A percentile compares a stretch with the other conserved stretches of the same genome.
phyloP scores from a whole-genome alignment of 1,139 yeast species.

The Nakaseomyces glabratus region DNA sequence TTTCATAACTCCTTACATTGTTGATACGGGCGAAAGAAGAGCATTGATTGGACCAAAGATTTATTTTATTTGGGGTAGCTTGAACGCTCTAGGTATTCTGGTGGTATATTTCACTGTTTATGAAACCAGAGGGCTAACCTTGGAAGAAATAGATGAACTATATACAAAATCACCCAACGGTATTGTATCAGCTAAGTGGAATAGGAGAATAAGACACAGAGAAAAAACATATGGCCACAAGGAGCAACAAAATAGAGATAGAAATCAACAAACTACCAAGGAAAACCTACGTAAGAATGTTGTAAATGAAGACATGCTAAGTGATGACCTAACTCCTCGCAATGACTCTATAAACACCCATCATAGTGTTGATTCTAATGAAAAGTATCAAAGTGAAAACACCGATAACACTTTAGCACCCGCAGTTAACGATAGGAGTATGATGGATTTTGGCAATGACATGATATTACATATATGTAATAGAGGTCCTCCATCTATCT shows the following conservation, averaged over 20 bases:
- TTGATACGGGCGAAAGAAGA: constrained; percentile 54
- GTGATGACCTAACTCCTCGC: constrained; percentile 6
- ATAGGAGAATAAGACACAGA: constrained; percentile 18
- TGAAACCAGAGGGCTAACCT: constrained; percentile 66
- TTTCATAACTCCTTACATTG: constrained; percentile 62
- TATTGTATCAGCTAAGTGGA: constrained; percentile 30
- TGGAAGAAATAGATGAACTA: constrained; percentile 69
- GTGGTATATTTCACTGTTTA: constrained; percentile 55
- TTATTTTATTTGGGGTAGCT: constrained; percentile 70
- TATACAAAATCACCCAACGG: constrained; percentile 38
- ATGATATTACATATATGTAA: constrained; percentile 25
- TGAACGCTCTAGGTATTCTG: constrained; percentile 50
- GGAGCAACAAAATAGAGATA: background rate
- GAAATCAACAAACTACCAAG: background rate
- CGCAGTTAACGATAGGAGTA: constrained; percentile 10
- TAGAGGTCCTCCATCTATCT: constrained; percentile 29
- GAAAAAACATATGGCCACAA: constrained; percentile 3
- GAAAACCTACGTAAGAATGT: background rate
- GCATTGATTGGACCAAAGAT: constrained; percentile 61
- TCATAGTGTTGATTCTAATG: background rate
- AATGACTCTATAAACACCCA: constrained; percentile 6
- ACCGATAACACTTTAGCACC: background rate
- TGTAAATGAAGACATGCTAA: background rate
- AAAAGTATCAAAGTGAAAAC: background rate
- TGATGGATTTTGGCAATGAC: constrained; percentile 30